Evolutionary conservation across 257 asterid species (phyloP).

Genomic region (Handroanthus guayacan): DNA sequence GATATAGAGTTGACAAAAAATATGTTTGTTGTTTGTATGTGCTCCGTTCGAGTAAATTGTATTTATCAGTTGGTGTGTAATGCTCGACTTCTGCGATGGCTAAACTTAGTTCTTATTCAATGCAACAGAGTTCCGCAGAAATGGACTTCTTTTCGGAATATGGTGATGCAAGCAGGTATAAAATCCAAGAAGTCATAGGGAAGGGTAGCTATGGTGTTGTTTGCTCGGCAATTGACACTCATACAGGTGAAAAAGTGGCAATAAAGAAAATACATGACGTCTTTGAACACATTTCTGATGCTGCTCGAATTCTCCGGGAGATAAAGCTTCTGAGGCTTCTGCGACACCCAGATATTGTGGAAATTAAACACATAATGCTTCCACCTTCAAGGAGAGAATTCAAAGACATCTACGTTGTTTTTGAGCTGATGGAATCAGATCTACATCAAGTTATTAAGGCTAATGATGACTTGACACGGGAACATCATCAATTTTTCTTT

Average conservation of each 20-base stretch:
- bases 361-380: constrained; percentile 88
- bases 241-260: constrained; percentile 87
- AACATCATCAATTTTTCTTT: constrained; percentile 87
- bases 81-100: constrained; percentile 23
- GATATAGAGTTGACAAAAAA: not conserved
- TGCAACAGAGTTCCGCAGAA: constrained; percentile 69
- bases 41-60: not conserved
- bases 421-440: constrained; percentile 95
- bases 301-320: constrained; percentile 92
- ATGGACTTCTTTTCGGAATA: constrained; percentile 88
- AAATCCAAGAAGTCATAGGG: constrained; percentile 85
- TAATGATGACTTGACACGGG: constrained; percentile 91
- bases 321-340: constrained; percentile 89
- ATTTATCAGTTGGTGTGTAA: constrained; percentile 9
- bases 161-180: constrained; percentile 87
- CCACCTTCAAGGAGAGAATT: constrained; percentile 93
- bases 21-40: not conserved
- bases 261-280: constrained; percentile 88
- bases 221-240: constrained; percentile 86
- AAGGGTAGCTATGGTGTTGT: constrained; percentile 97
- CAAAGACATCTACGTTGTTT: constrained; percentile 89
- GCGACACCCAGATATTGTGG: constrained; percentile 94
- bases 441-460: constrained; percentile 97
- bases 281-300: constrained; percentile 89
- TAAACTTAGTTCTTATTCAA: constrained; percentile 23